Percentiles rank a stretch among this genome's conserved stretches.
These are phyloP conservation scores for Agaricus blazei DNA, from an alignment of 768 basidiomycete genomes.

Conservation along the genomic window DNA sequence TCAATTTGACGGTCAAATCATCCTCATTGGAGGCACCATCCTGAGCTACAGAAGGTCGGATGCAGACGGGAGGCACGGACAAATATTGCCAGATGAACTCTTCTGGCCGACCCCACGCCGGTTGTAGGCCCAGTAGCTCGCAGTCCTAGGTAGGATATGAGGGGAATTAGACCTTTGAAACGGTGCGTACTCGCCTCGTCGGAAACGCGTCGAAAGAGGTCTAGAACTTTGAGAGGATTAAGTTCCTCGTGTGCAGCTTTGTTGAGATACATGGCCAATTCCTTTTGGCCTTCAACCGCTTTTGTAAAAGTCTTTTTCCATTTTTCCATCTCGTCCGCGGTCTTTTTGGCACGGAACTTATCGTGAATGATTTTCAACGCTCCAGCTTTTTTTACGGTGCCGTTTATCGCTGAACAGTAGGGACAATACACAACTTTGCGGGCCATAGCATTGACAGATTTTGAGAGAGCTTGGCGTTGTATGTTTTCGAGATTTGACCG, in stretches of 20 bases:
- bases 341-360: slow-evolving; percentile 94
- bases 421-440: slow-evolving; percentile 92
- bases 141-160: slow-evolving; percentile 59
- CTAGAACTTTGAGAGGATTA: slow-evolving; percentile 90
- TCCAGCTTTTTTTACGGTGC: slow-evolving; percentile 93
- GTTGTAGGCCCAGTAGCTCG: slow-evolving; percentile 88
- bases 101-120: slow-evolving; percentile 87
- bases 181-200: slow-evolving; percentile 58
- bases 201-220: slow-evolving; percentile 88
- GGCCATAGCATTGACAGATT: slow-evolving; percentile 80
- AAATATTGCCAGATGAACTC: slow-evolving; percentile 99
- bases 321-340: slow-evolving; percentile 80
- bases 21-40: slow-evolving; percentile 99
- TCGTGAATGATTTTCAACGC: slow-evolving; percentile 96
- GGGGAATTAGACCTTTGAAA: neutral
- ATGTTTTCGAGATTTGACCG: slow-evolving; percentile 89
- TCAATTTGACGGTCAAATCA: slow-evolving; percentile 94
- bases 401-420: slow-evolving; percentile 90
- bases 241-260: slow-evolving; percentile 91
- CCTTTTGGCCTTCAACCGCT: slow-evolving; percentile 84
- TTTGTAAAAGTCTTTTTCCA: slow-evolving; percentile 79
- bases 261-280: slow-evolving; percentile 76
- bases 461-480: slow-evolving; percentile 75
- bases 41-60: slow-evolving; percentile 94
- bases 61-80: slow-evolving; percentile 96